Base-by-base conservation (phyloP, 2,329 filamentous ascomycete species). In the Claviceps citrina region DNA sequence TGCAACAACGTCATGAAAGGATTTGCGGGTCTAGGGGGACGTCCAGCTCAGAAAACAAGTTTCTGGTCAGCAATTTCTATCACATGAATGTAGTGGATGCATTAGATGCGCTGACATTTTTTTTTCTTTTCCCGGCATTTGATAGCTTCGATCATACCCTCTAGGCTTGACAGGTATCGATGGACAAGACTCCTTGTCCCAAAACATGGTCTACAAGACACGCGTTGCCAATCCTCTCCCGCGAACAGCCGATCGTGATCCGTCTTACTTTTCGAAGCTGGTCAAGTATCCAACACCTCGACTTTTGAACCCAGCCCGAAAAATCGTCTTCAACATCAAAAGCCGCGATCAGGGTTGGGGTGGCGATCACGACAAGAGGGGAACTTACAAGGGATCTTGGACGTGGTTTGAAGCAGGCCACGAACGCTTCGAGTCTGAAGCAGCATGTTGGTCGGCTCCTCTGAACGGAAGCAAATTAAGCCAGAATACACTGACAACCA, bases 351-450 rank as follows among this genome's bases (percentile, higher is more conserved):
- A 81, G 47, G 76, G 76, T 4, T 76, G 66, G 65, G 63, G 65
- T 25, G 61, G 64, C 12, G 44, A 55, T 0, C 1, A 0, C 0
- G 45, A 32, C 2, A 46, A 55, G 31, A 51, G 49, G 2, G 62
- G 61, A 2, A 63, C 63, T 1, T 78, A 66, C 40, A 46, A 52
- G 0, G 59, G 55, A 2, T 72, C 75, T 0, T 76, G 59, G 56
- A 75, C 75, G 0, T 81, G 76, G 76, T 78, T 78, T 43, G 75
- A 78, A 41, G 72, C 66, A 13, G 76, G 76, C 0, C 51, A 76
- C 13, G 76, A 80, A 54, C 63, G 64, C 3, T 69, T 73, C 36
- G 67, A 70, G 33, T 59, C 59, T 16, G 49, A 48, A 13, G 47
- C 48, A 10, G 44, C 38, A 5, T 58, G 58, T 59, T 46, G 48